Percentiles rank a stretch among this genome's conserved stretches.
These are phyloP conservation scores for Globisporangium ultimum DNA, from an alignment of 352 stramenopile species.

Conservation along the genomic window DNA sequence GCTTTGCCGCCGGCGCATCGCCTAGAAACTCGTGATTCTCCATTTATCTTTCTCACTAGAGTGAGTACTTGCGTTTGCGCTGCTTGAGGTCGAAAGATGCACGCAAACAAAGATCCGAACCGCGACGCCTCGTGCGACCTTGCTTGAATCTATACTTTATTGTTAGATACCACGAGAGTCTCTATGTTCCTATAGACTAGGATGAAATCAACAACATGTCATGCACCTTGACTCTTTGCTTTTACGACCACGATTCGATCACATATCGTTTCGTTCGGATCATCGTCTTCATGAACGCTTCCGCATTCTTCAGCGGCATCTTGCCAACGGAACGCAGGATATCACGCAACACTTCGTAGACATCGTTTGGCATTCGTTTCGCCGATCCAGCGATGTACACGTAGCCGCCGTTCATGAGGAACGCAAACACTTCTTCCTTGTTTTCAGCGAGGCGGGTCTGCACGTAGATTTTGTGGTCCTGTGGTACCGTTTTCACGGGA, in stretches of 20 bases:
- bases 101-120: not conserved
- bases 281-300: constrained; percentile 72
- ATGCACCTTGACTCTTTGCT: not conserved
- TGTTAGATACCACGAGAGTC: too few species aligned
- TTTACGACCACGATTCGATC: constrained; percentile 83
- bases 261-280: constrained; percentile 79
- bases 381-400: constrained; percentile 88
- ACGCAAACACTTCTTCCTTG: constrained; percentile 64
- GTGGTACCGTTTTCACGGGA: not conserved
- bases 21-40: too few species aligned
- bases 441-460: constrained; percentile 84
- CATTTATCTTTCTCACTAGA: too few species aligned
- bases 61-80: too few species aligned
- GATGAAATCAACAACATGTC: not conserved
- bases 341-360: constrained; percentile 86
- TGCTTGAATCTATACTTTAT: too few species aligned
- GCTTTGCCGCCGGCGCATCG: too few species aligned
- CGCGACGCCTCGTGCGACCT: too few species aligned
- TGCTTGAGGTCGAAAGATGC: too few species aligned
- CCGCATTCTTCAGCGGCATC: constrained; percentile 56
- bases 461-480: constrained; percentile 91
- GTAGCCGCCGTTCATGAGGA: constrained; percentile 64
- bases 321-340: constrained; percentile 78
- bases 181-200: not conserved
- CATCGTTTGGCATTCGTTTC: constrained; percentile 91